Base-by-base conservation (phyloP, 1,284 basidiomycete species). In the Trametes versicolor region DNA sequence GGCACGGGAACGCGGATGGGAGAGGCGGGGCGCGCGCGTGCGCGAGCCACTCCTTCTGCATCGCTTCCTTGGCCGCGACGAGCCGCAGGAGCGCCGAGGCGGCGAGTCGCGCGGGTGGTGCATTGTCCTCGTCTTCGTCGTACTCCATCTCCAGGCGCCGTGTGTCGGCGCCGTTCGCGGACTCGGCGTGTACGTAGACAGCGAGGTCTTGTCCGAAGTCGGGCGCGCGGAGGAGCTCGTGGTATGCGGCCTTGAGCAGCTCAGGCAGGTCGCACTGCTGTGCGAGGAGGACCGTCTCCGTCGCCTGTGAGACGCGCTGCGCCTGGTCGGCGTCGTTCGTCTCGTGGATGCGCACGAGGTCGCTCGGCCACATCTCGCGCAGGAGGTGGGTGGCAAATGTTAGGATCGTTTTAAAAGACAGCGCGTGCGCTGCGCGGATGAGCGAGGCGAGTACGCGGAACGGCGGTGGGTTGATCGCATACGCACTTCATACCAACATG, bases 181-280 rank as follows among this genome's bases (percentile, higher is more conserved):
- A 62, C 52, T 67, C 66, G 23, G 62, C 62, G 37, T 64, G 60
- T 5, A 54, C 58, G 29, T 67, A 65, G 15, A 60, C 63, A 2
- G 58, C 37, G n/a, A 58, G 61, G 17, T 64, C 63, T 60, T 76
- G 74, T 1, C 73, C 76, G 52, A 79, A 73, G 10, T 43, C 61
- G 3, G 67, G 59, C 13, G 70, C 68, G 21, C 78, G 72, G 2
- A 78, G 67, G 23, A 82, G 73, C 63, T 81, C 80, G 67, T 81
- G 82, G 57, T 76, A 77, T 4, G 79, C 78, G 39, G 72, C 71
- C 61, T 81, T 80, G 36, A 78, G 71, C 15, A 82, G 71, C 23
- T 67, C 60, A 17, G 73, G 73, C 21, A 79, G 56, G 3, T 70
- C 67, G 63, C 72, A 78, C 17, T 67, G 39, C 23, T 73, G 72